These are phyloP conservation scores for Skeletonema potamos DNA, from an alignment of 108 stramenopile genomes.

Conservation along the genomic window DNA sequence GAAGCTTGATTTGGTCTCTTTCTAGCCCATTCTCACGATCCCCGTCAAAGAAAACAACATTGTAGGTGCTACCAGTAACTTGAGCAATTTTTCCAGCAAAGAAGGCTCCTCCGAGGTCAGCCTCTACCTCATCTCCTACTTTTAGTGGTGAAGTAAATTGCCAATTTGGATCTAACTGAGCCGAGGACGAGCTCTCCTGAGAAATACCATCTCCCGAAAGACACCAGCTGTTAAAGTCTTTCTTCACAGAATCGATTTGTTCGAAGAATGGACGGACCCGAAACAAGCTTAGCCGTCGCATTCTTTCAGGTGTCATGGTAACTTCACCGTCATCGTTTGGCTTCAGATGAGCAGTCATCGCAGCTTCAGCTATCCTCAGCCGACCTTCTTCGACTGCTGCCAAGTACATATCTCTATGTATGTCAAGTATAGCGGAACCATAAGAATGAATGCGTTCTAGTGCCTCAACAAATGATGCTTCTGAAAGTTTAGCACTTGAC, in stretches of 20 bases:
- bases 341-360: conserved; percentile 71
- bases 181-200: not conserved
- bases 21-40: conserved; percentile 67
- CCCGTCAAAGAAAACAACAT: conserved; percentile 85
- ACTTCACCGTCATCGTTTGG: conserved; percentile 6
- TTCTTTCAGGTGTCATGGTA: conserved; percentile 65
- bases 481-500: conserved; percentile 5
- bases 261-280: conserved; percentile 73
- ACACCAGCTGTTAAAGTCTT: conserved; percentile 54
- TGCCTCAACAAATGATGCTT: conserved; percentile 59
- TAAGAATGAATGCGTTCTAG: conserved; percentile 55
- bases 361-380: conserved; percentile 61
- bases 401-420: conserved; percentile 84
- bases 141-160: conserved; percentile 64
- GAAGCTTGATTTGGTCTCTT: conserved; percentile 59
- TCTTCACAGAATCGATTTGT: conserved; percentile 59
- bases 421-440: conserved; percentile 65
- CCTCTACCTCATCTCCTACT: conserved; percentile 77
- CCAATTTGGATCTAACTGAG: conserved; percentile 60
- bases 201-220: conserved; percentile 28
- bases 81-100: conserved; percentile 69
- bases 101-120: conserved; percentile 85
- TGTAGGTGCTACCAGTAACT: conserved; percentile 52
- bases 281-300: conserved; percentile 74
- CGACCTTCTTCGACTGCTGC: conserved; percentile 82